phyloP scores from a whole-genome alignment of 495 filamentous ascomycete species.

The Thozetella sp. region DNA sequence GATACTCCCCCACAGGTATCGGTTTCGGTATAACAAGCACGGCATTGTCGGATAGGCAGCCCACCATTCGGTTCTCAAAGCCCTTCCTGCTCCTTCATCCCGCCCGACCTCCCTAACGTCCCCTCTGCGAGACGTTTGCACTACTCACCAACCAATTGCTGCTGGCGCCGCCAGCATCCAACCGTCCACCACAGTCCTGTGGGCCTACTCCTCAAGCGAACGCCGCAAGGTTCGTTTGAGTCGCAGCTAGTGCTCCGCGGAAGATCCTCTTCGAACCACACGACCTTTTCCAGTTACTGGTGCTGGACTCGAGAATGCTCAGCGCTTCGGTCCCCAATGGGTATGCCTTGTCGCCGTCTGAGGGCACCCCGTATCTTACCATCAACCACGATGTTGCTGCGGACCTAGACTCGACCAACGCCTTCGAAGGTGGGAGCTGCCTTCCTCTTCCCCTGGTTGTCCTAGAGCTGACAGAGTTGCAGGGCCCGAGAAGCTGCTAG shows the following conservation, averaged over 20 bases:
- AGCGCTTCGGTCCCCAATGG: slow-evolving; percentile 75
- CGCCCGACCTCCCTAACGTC: slow-evolving; percentile 87
- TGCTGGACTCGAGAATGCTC: slow-evolving; percentile 69
- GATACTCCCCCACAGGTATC: slow-evolving; percentile 85
- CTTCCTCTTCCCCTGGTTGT: neutral
- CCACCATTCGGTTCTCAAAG: slow-evolving; percentile 86
- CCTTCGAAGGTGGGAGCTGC: slow-evolving; percentile 78
- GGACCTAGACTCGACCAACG: slow-evolving; percentile 94
- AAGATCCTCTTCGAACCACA: slow-evolving; percentile 34
- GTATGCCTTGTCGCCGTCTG: slow-evolving; percentile 79
- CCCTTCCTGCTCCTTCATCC: slow-evolving; percentile 80
- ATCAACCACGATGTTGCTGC: slow-evolving; percentile 96
- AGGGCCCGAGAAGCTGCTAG: slow-evolving; percentile 92
- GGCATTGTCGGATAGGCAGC: slow-evolving; percentile 55
- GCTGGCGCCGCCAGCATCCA: slow-evolving; percentile 62
- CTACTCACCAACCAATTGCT: slow-evolving; percentile 34
- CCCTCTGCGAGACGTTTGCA: slow-evolving; percentile 55
- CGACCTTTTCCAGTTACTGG: slow-evolving; percentile 16
- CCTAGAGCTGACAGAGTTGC: slow-evolving; percentile 36
- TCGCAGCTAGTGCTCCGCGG: slow-evolving; percentile 69
- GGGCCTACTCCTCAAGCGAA: slow-evolving; percentile 94
- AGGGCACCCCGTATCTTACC: slow-evolving; percentile 82
- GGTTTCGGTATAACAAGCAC: slow-evolving; percentile 78
- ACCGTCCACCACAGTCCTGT: slow-evolving; percentile 59
- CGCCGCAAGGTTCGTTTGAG: slow-evolving; percentile 90